phyloP scores from a whole-genome alignment of 768 basidiomycete genomes.

The Leccinum boreale region DNA sequence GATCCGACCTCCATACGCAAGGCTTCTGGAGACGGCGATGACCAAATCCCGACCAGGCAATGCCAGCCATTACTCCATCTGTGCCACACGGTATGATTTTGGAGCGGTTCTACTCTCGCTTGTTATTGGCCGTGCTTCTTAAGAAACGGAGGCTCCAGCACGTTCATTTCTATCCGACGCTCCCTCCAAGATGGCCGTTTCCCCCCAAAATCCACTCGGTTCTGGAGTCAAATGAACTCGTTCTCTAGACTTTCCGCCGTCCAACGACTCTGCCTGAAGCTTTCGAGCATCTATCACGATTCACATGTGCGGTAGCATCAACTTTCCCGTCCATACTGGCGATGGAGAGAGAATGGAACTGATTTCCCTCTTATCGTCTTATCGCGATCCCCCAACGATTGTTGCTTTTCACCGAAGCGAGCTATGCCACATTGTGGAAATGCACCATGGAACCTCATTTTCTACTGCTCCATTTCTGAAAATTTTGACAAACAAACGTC shows the following conservation, averaged over 20 bases:
- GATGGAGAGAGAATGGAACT: background rate
- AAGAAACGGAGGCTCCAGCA: background rate
- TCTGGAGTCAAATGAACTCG: background rate
- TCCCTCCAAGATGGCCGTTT: background rate
- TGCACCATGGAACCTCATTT: too few species aligned
- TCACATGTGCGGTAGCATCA: background rate
- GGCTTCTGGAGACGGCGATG: background rate
- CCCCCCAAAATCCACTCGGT: background rate
- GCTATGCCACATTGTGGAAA: background rate
- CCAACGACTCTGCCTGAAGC: background rate
- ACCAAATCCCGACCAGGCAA: background rate
- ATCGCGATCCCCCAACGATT: background rate
- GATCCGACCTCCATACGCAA: conserved; percentile 2
- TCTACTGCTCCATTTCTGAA: too few species aligned
- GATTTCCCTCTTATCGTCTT: too few species aligned
- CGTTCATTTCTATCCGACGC: background rate
- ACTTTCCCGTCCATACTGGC: background rate
- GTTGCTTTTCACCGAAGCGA: background rate
- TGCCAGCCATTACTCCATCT: background rate
- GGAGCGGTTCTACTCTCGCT: background rate
- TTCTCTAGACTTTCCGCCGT: background rate
- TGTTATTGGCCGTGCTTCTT: background rate
- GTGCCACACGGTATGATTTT: background rate
- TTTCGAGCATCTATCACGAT: background rate
- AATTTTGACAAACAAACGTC: too few species aligned